These are phyloP conservation scores for Aspergillus pseudotamarii DNA, from an alignment of 2,329 filamentous ascomycete genomes.

Conservation along the genomic window DNA sequence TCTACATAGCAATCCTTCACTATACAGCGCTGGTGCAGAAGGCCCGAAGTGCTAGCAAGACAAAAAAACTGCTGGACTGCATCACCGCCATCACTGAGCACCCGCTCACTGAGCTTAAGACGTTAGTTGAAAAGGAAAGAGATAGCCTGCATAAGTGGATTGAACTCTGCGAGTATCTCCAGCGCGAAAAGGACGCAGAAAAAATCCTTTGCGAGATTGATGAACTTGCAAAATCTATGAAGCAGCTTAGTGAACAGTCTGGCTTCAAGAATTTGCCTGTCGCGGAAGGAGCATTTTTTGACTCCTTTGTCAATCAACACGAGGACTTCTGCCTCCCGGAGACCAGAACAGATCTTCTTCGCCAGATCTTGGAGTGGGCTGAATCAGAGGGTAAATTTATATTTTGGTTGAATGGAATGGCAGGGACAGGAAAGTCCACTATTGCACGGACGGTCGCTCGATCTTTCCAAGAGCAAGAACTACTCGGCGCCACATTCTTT, in stretches of 20 bases:
- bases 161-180: slow-evolving; percentile 13
- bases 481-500: slow-evolving; percentile 34
- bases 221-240: too few relatives aligned
- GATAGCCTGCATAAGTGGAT: slow-evolving; percentile 14
- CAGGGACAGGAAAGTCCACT: slow-evolving; percentile 17
- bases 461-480: background rate
- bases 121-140: slow-evolving; percentile 17
- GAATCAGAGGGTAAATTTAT: slow-evolving; percentile 16
- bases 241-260: background rate
- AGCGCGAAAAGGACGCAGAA: slow-evolving; percentile 9
- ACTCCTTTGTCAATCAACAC: slow-evolving; percentile 13
- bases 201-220: background rate
- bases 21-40: slow-evolving; percentile 13
- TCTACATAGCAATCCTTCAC: slow-evolving; percentile 18
- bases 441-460: slow-evolving; percentile 10
- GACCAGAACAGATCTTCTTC: slow-evolving; percentile 22
- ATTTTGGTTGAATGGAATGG: slow-evolving; percentile 34
- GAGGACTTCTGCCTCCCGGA: slow-evolving; percentile 17
- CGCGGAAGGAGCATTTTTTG: background rate
- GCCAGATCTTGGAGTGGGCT: slow-evolving; percentile 22
- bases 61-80: slow-evolving; percentile 14
- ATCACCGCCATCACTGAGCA: slow-evolving; percentile 16
- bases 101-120: slow-evolving; percentile 13
- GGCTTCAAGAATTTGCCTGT: slow-evolving; percentile 1
- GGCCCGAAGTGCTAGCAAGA: slow-evolving; percentile 1